A percentile compares a stretch with the other conserved stretches of the same genome.
These are phyloP conservation scores for Chalara sp. DNA, from an alignment of 2,329 filamentous ascomycete species.

Conservation along the genomic window DNA sequence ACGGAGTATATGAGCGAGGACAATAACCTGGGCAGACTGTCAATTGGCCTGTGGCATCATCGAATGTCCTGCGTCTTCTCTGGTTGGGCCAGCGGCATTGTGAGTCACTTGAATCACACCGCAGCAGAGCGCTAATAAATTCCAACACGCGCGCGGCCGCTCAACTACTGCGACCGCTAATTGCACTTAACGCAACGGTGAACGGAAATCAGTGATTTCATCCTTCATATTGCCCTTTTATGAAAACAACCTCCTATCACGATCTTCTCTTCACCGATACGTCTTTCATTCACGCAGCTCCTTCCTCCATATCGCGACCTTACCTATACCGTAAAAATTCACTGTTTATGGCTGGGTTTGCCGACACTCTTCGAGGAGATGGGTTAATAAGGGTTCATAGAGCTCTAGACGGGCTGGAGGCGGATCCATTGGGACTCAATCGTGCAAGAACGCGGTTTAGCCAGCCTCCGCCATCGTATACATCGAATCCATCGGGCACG, in stretches of 20 bases:
- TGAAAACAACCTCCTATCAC: background rate
- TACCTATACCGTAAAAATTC: conserved; percentile 3
- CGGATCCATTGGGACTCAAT: conserved; percentile 8
- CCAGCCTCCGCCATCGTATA: conserved; percentile 10
- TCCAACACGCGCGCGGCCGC: conserved; percentile 1
- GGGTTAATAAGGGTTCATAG: conserved; percentile 6
- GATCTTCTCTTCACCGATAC: no score
- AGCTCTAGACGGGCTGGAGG: conserved; percentile 8
- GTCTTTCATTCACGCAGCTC: no score
- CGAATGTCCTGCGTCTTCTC: no score
- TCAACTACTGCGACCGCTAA: background rate
- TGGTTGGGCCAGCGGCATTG: background rate
- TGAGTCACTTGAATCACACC: background rate
- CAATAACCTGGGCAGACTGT: no score
- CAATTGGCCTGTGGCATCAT: no score
- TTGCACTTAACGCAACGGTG: background rate
- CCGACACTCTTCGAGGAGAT: conserved; percentile 8
- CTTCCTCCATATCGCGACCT: background rate
- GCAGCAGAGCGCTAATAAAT: background rate
- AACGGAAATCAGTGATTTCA: no score
- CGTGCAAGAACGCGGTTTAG: conserved; percentile 8
- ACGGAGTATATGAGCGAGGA: background rate
- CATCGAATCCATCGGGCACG: conserved; percentile 9
- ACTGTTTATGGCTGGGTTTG: conserved; percentile 1
- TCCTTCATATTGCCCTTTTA: conserved; percentile 4